A percentile compares a stretch with the other conserved stretches of the same genome.
phyloP scores from a whole-genome alignment of 768 basidiomycete genomes.

The Panaeolus cyanescens region DNA sequence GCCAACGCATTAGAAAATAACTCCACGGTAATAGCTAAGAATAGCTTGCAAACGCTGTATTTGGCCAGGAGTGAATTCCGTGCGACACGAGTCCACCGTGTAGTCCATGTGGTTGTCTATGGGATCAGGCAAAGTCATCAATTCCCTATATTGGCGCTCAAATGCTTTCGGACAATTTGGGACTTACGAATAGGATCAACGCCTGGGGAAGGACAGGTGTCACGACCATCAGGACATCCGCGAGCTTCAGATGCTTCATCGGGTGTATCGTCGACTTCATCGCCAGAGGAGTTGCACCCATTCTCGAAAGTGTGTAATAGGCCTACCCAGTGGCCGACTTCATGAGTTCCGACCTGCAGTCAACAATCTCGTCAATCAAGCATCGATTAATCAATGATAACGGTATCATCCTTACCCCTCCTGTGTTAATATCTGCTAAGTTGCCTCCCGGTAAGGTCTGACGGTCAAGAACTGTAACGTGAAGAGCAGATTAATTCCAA shows the following conservation, averaged over 20 bases:
- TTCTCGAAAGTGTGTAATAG: conserved; percentile 46
- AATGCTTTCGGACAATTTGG: too few species aligned
- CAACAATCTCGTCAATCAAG: neutral
- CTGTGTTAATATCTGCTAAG: conserved; percentile 31
- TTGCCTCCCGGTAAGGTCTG: conserved; percentile 35
- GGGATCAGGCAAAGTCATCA: too few species aligned
- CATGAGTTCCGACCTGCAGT: conserved; percentile 41
- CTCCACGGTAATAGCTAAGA: too few species aligned
- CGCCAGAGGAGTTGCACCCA: conserved; percentile 35
- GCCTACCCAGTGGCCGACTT: conserved; percentile 50
- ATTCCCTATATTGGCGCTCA: too few species aligned
- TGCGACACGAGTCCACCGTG: too few species aligned
- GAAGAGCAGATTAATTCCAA: conserved; percentile 30
- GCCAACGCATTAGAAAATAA: too few species aligned
- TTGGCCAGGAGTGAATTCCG: too few species aligned
- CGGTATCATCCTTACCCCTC: neutral
- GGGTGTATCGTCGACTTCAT: conserved; percentile 41
- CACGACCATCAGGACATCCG: conserved; percentile 26
- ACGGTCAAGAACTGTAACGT: conserved; percentile 25
- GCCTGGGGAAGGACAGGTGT: conserved; percentile 27
- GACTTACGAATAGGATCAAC: conserved; percentile 37
- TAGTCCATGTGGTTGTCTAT: too few species aligned
- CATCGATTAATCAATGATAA: conserved; percentile 15
- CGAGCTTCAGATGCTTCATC: conserved; percentile 34
- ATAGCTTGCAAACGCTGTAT: too few species aligned